A percentile compares a stretch with the other conserved stretches of the same genome.
Evolutionary conservation across 176 grass and related monocot species (phyloP).

Genomic region (Ananas comosus): DNA sequence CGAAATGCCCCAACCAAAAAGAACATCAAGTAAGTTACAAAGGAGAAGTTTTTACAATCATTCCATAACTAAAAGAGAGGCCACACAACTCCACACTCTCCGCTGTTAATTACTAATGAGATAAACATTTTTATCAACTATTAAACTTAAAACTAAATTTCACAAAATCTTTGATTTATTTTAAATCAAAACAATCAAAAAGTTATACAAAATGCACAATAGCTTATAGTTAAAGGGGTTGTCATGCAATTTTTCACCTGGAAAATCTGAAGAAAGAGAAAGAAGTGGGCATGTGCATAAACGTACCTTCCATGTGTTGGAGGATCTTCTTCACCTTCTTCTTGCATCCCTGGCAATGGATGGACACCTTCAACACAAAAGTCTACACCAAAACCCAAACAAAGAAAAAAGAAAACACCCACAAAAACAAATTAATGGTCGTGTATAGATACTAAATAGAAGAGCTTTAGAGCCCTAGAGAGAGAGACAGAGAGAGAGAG

Average conservation of each 20-base stretch:
- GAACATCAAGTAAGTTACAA: constrained; percentile 5
- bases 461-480: too few relatives aligned
- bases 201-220: too few relatives aligned
- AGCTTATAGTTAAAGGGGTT: too few relatives aligned
- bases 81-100: not conserved
- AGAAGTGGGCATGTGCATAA: not conserved
- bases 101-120: too few relatives aligned
- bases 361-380: constrained; percentile 73
- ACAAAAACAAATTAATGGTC: not conserved
- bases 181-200: too few relatives aligned
- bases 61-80: not conserved
- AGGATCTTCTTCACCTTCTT: constrained; percentile 98
- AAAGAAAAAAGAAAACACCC: not conserved
- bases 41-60: constrained; percentile 6
- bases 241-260: too few relatives aligned
- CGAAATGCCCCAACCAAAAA: not conserved
- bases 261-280: not conserved
- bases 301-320: constrained; percentile 71
- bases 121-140: too few relatives aligned
- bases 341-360: constrained; percentile 93
- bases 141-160: too few relatives aligned
- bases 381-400: constrained; percentile 30
- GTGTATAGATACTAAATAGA: too few relatives aligned
- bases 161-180: too few relatives aligned
- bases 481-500: too few relatives aligned